Evolutionary conservation across 2,329 filamentous ascomycete genomes (phyloP).

Genomic region (Iodosphaeria phyllophila): DNA sequence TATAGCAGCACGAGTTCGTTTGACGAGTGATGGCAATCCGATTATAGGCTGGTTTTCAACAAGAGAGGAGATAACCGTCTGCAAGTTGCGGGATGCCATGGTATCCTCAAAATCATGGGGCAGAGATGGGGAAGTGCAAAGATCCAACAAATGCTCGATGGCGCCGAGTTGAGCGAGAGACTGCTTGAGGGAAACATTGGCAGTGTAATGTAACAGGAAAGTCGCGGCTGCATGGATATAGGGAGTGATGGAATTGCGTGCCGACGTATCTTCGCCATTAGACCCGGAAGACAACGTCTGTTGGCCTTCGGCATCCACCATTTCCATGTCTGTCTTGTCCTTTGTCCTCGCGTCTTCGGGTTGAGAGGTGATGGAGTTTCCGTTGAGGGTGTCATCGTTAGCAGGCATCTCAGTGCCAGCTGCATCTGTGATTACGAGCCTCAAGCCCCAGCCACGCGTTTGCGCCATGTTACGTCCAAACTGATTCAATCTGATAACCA

Average conservation of each 20-base stretch:
- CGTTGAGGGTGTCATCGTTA: conserved; percentile 20
- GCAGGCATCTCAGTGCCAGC: conserved; percentile 41
- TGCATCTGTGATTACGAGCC: conserved; percentile 46
- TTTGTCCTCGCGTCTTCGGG: conserved; percentile 16
- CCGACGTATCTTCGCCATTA: too few relatives aligned
- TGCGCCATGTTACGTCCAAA: conserved; percentile 54
- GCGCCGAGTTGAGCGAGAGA: conserved; percentile 65
- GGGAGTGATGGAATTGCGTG: conserved; percentile 29
- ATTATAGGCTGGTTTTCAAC: conserved; percentile 67
- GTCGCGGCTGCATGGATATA: conserved; percentile 61
- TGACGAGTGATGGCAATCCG: conserved; percentile 63
- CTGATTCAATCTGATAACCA: conserved; percentile 66
- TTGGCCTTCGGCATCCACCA: conserved; percentile 45
- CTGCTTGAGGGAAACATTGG: conserved; percentile 52
- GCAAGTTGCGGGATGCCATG: conserved; percentile 48
- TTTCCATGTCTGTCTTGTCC: conserved; percentile 57
- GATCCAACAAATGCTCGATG: conserved; percentile 66
- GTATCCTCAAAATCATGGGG: conserved; percentile 54
- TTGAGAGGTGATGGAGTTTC: conserved; percentile 6
- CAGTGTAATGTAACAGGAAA: conserved; percentile 59
- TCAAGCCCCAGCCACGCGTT: conserved; percentile 55
- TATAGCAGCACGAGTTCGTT: conserved; percentile 51
- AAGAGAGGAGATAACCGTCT: conserved; percentile 56
- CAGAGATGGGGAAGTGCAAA: conserved; percentile 66
- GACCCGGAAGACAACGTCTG: too few relatives aligned